Evolutionary conservation across 192 early-diverging fungal genomes (phyloP).

Genomic region (Dimargaris verticillata): DNA sequence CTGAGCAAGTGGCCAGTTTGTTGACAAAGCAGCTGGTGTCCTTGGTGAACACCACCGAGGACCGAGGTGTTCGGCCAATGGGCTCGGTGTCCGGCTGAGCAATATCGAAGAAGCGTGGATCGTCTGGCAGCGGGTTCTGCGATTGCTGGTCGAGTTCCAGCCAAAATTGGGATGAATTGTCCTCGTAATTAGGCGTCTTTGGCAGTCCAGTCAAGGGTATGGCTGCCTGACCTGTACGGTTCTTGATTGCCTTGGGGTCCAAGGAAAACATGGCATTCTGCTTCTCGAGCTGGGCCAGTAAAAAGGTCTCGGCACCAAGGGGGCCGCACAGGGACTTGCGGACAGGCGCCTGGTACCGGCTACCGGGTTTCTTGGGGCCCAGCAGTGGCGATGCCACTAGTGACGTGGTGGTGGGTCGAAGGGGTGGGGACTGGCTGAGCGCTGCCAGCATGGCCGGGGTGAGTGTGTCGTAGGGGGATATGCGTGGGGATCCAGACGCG

Average conservation of each 20-base stretch:
- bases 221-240: slow-evolving; percentile 13
- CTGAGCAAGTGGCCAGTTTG: slow-evolving; percentile 20
- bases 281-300: slow-evolving; percentile 37
- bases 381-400: not conserved
- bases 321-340: not conserved
- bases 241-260: slow-evolving; percentile 33
- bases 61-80: slow-evolving; percentile 8
- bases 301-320: slow-evolving; percentile 13
- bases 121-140: not conserved
- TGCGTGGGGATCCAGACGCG: not conserved
- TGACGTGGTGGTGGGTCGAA: not conserved
- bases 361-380: not conserved
- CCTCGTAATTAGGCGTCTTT: slow-evolving; percentile 12
- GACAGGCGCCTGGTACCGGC: not conserved
- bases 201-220: slow-evolving; percentile 13
- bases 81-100: not conserved
- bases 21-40: slow-evolving; percentile 5
- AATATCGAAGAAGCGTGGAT: slow-evolving; percentile 13
- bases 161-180: not conserved
- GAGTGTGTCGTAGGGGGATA: slow-evolving; percentile 1
- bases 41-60: not conserved
- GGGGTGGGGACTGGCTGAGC: not conserved
- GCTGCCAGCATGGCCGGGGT: not conserved
- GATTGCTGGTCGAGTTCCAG: slow-evolving; percentile 1
- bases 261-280: slow-evolving; percentile 39